Conservation (phyloP, 2,329 filamentous ascomycete species). For the Metarhizium humberi region DNA sequence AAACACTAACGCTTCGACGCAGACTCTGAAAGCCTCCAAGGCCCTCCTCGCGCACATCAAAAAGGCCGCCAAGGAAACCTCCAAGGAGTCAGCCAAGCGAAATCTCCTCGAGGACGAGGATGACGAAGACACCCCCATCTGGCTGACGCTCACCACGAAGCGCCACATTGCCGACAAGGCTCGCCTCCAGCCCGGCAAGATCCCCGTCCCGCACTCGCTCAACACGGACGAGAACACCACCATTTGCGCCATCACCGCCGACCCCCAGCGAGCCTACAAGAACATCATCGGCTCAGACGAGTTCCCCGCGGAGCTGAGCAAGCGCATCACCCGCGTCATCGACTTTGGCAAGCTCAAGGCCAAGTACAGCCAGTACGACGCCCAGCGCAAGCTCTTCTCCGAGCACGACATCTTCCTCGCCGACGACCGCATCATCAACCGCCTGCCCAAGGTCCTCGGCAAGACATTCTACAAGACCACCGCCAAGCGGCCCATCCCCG, state of each 20-base stretch:
- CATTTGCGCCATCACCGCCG: constrained; percentile 80
- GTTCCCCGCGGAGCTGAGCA: constrained; percentile 58
- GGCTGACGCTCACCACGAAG: constrained; percentile 56
- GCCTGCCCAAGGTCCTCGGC: constrained; percentile 68
- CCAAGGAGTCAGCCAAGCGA: constrained; percentile 39
- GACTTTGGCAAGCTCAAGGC: constrained; percentile 69
- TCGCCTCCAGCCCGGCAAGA: constrained; percentile 75
- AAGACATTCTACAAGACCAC: constrained; percentile 88
- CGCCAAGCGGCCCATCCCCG: constrained; percentile 76
- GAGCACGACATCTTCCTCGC: constrained; percentile 93
- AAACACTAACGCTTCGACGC: background rate
- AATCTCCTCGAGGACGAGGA: constrained; percentile 42
- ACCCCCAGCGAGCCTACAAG: constrained; percentile 79
- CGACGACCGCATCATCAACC: constrained; percentile 73
- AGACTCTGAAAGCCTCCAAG: constrained; percentile 55
- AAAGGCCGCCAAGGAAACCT: constrained; percentile 40
- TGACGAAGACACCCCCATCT: constrained; percentile 43
- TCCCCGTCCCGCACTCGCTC: constrained; percentile 67
- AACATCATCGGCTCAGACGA: constrained; percentile 68
- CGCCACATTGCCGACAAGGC: constrained; percentile 62
- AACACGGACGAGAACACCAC: constrained; percentile 54
- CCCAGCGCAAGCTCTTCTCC: constrained; percentile 67
- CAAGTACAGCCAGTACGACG: constrained; percentile 85
- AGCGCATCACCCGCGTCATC: constrained; percentile 66
- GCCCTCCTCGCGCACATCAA: constrained; percentile 54